Percentiles rank a stretch among this genome's conserved stretches.
These are phyloP conservation scores for Leptosphaerulina australis DNA, from an alignment of 2,329 filamentous ascomycete genomes.

Conservation along the genomic window DNA sequence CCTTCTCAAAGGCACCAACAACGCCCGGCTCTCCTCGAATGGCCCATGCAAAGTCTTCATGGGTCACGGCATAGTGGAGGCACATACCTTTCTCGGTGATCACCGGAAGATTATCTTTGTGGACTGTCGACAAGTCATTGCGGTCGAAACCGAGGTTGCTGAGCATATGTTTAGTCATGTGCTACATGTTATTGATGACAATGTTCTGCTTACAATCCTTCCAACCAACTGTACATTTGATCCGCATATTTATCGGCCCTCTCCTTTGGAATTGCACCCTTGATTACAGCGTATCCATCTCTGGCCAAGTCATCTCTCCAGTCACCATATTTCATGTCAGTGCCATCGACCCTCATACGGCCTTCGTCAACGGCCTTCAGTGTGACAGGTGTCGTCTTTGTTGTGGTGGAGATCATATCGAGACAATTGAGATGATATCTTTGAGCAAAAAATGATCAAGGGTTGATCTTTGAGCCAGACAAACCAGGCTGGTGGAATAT, in stretches of 20 bases:
- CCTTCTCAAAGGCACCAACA: slow-evolving; percentile 43
- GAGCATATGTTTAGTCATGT: not conserved
- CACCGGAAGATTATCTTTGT: slow-evolving; percentile 28
- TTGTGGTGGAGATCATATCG: slow-evolving; percentile 23
- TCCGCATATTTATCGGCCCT: slow-evolving; percentile 48
- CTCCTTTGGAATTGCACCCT: slow-evolving; percentile 53
- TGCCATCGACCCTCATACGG: slow-evolving; percentile 25
- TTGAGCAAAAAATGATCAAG: too few relatives aligned
- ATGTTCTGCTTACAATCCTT: slow-evolving; percentile 39
- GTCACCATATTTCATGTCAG: slow-evolving; percentile 36
- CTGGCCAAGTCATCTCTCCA: slow-evolving; percentile 47
- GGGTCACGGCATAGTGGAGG: slow-evolving; percentile 44
- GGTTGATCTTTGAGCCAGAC: too few relatives aligned
- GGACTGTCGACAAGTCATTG: slow-evolving; percentile 27
- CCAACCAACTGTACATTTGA: slow-evolving; percentile 36
- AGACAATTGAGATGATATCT: not conserved
- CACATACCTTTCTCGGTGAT: slow-evolving; percentile 33
- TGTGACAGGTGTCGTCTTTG: slow-evolving; percentile 18
- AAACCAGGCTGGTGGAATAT: not conserved
- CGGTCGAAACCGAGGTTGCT: slow-evolving; percentile 31
- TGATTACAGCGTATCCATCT: slow-evolving; percentile 56
- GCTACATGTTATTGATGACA: not conserved
- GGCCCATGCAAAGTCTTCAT: slow-evolving; percentile 53
- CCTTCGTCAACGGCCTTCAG: slow-evolving; percentile 14
- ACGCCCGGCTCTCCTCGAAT: slow-evolving; percentile 49